phyloP scores from a whole-genome alignment of 2,329 filamentous ascomycete genomes.

The Pseudogymnoascus sp. region DNA sequence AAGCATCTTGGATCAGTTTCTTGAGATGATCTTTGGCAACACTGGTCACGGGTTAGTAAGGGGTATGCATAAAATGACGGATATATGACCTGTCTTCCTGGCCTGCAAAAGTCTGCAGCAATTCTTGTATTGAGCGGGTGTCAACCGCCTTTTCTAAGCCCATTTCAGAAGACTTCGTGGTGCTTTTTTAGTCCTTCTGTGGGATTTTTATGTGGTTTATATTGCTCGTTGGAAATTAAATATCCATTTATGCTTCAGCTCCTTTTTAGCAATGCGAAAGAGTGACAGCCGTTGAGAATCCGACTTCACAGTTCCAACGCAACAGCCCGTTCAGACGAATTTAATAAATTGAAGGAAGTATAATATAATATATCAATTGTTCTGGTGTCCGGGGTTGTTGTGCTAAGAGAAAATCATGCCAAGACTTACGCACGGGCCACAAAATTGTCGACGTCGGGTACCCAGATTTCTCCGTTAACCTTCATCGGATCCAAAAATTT shows the following conservation, averaged over 20 bases:
- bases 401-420: conserved; percentile 8
- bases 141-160: conserved; percentile 8
- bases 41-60: conserved; percentile 8
- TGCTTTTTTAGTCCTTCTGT: neutral
- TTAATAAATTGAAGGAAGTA: neutral
- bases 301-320: neutral
- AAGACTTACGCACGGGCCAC: conserved; percentile 1
- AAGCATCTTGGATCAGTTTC: conserved; percentile 22
- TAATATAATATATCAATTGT: conserved; percentile 1
- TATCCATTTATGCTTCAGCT: neutral
- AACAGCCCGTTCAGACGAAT: neutral
- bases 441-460: neutral
- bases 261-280: neutral
- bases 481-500: conserved; percentile 19
- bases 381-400: neutral
- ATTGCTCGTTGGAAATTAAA: conserved; percentile 2
- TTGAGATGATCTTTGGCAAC: conserved; percentile 19
- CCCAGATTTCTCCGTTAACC: conserved; percentile 10
- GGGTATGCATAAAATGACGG: neutral
- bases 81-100: neutral
- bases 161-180: neutral
- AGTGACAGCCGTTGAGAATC: neutral
- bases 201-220: conserved; percentile 5
- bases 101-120: neutral
- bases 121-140: conserved; percentile 5